Conservation (phyloP, 139 green algal species). For the Chloropicon primus region DNA sequence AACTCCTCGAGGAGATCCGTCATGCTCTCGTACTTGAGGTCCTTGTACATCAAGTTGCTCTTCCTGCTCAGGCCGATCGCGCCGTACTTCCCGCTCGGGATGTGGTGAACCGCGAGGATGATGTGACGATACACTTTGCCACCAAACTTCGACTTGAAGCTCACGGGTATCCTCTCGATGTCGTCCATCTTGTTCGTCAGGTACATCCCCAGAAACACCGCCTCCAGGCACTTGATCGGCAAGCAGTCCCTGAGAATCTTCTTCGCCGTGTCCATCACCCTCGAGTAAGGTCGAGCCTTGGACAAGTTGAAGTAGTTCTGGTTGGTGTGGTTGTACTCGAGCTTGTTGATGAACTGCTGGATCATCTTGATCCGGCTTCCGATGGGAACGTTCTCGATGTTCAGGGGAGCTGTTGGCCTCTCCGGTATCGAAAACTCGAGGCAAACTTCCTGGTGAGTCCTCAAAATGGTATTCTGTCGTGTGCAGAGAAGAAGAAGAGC, state of each 20-base stretch:
- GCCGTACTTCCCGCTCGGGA: conserved; percentile 26
- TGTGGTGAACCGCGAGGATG: conserved; percentile 31
- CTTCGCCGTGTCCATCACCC: conserved; percentile 35
- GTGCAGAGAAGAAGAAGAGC: too few species aligned
- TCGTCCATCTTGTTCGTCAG: conserved; percentile 34
- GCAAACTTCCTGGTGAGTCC: neutral
- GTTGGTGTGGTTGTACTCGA: conserved; percentile 44
- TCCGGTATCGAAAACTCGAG: neutral
- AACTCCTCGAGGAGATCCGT: conserved; percentile 34
- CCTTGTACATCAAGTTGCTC: conserved; percentile 40
- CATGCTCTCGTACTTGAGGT: conserved; percentile 26
- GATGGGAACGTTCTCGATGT: neutral
- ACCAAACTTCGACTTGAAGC: conserved; percentile 37
- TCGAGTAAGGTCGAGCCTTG: conserved; percentile 32
- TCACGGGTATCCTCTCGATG: conserved; percentile 32
- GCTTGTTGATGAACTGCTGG: neutral
- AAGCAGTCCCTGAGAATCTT: conserved; percentile 28
- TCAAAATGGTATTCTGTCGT: neutral
- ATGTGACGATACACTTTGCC: conserved; percentile 38
- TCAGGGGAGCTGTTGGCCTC: neutral
- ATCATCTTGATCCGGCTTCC: neutral
- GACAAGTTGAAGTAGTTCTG: conserved; percentile 37
- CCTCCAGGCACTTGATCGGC: conserved; percentile 41
- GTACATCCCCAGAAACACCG: conserved; percentile 16
- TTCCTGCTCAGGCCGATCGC: conserved; percentile 38